Conservation (phyloP, 2,329 filamentous ascomycete species). For the Neocucurbitaria cava region DNA sequence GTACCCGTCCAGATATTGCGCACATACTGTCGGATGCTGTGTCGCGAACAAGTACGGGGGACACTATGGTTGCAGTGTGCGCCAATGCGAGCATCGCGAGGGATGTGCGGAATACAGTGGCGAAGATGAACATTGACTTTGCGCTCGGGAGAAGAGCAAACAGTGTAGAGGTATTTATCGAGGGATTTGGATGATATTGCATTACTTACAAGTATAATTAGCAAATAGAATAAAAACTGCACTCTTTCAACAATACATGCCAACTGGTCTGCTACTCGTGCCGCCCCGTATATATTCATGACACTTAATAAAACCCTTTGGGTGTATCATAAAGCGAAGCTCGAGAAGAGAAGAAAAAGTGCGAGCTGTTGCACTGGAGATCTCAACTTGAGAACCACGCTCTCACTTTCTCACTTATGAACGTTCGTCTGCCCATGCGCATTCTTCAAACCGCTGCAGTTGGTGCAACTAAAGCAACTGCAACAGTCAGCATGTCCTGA, state of each 20-base stretch:
- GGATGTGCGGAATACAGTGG: slow-evolving; percentile 17
- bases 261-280: no score
- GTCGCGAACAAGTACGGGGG: slow-evolving; percentile 1
- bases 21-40: slow-evolving; percentile 7
- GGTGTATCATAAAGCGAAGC: no score
- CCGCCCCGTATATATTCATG: no score
- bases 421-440: neutral
- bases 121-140: slow-evolving; percentile 28
- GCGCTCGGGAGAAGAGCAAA: slow-evolving; percentile 20
- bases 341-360: no score
- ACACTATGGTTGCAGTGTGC: slow-evolving; percentile 33
- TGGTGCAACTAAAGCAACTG: neutral
- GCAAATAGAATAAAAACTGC: no score
- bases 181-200: slow-evolving; percentile 17
- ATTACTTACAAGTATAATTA: no score
- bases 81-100: slow-evolving; percentile 18
- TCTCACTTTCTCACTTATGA: neutral
- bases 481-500: neutral
- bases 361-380: no score
- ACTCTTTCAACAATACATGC: no score
- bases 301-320: no score
- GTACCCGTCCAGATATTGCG: slow-evolving; percentile 21
- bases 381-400: no score
- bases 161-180: slow-evolving; percentile 24
- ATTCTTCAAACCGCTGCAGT: neutral